Conservation (phyloP, 2,329 filamentous ascomycete species). For the Cladosporium halotolerans region DNA sequence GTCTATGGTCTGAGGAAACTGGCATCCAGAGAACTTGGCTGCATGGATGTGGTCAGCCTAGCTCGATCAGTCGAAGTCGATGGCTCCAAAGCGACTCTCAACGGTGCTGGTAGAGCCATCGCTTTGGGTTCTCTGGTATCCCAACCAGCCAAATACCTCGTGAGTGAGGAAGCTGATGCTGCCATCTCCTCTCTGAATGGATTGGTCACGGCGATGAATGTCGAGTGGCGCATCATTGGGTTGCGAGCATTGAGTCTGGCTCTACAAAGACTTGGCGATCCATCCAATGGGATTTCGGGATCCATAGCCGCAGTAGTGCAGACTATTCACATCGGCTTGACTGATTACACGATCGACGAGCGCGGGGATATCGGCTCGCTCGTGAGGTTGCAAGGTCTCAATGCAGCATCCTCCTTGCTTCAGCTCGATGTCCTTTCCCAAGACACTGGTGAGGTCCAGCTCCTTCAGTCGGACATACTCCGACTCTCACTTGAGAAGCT, state of each 20-base stretch:
- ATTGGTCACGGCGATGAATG: constrained; percentile 25
- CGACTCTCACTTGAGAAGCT: constrained; percentile 82
- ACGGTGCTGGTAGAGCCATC: constrained; percentile 38
- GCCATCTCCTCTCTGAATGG: constrained; percentile 32
- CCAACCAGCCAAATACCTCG: constrained; percentile 15
- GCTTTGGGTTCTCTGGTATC: constrained; percentile 36
- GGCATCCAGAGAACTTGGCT: constrained; percentile 14
- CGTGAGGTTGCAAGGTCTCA: constrained; percentile 72
- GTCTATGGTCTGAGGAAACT: constrained; percentile 15
- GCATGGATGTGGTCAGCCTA: constrained; percentile 17
- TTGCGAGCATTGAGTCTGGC: constrained; percentile 33
- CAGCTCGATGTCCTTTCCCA: not conserved
- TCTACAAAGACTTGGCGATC: not conserved
- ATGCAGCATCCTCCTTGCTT: constrained; percentile 43
- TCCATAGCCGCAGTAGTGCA: not conserved
- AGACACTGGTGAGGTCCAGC: not conserved
- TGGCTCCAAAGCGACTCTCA: constrained; percentile 33
- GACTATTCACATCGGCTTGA: constrained; percentile 46
- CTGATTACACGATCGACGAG: constrained; percentile 87
- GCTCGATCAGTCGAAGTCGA: constrained; percentile 22
- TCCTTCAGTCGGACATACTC: constrained; percentile 34
- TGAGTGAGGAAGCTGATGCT: constrained; percentile 14
- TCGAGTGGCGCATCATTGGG: constrained; percentile 41
- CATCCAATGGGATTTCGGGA: not conserved
- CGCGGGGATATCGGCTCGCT: constrained; percentile 86